These are phyloP conservation scores for Acanthamoeba healyi DNA, from an alignment of 208 protist species.

Conservation along the genomic window DNA sequence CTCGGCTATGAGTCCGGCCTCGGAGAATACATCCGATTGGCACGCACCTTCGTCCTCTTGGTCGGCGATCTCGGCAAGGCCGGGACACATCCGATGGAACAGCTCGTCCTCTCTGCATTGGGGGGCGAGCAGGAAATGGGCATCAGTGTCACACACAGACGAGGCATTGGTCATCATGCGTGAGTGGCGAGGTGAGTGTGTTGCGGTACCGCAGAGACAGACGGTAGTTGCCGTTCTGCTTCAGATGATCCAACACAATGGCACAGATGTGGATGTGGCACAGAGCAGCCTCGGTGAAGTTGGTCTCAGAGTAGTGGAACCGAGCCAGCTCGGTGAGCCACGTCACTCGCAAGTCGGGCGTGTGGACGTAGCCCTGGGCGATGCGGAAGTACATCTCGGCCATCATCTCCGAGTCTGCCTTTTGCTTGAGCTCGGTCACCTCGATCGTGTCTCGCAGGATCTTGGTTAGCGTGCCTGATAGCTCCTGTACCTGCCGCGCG, in stretches of 20 bases:
- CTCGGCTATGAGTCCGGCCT: constrained; percentile 72
- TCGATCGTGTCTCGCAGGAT: constrained; percentile 80
- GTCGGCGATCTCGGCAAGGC: constrained; percentile 74
- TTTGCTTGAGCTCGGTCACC: constrained; percentile 76
- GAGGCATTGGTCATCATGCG: too few species aligned
- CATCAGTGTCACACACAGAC: too few species aligned
- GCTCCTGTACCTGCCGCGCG: constrained; percentile 66
- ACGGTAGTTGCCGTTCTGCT: constrained; percentile 71
- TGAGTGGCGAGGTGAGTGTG: background rate
- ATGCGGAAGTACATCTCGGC: constrained; percentile 86
- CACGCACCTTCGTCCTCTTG: constrained; percentile 76
- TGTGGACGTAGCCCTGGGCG: constrained; percentile 85
- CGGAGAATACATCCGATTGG: constrained; percentile 75
- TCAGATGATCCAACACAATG: constrained; percentile 83
- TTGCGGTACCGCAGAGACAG: background rate
- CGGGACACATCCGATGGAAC: constrained; percentile 77
- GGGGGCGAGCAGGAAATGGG: too few species aligned
- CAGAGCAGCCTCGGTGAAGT: constrained; percentile 84
- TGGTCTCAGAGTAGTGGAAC: constrained; percentile 80
- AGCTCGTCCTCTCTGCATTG: constrained; percentile 51
- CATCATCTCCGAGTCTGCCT: constrained; percentile 85
- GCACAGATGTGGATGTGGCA: constrained; percentile 83
- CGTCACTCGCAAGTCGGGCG: constrained; percentile 85
- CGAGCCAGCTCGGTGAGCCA: constrained; percentile 83
- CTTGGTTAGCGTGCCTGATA: constrained; percentile 72